Conservation (phyloP, 2,329 filamentous ascomycete species). For the Orbilia quercus region DNA sequence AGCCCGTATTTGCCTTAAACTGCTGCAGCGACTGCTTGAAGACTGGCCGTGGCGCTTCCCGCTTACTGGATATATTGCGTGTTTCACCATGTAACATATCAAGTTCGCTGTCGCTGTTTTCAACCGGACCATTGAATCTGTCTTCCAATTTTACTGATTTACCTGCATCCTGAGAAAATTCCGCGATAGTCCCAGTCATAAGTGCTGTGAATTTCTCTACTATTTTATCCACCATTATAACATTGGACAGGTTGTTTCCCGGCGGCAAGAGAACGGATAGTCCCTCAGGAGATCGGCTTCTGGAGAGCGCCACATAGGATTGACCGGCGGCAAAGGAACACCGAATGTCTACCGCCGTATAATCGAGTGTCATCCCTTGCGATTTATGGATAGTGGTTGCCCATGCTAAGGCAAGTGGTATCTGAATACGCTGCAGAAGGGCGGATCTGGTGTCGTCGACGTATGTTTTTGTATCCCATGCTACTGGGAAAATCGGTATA, state of each 20-base stretch:
- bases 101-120: neutral
- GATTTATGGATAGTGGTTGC: conserved; percentile 74
- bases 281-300: conserved; percentile 68
- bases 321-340: conserved; percentile 70
- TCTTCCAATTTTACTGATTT: neutral
- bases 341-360: conserved; percentile 69
- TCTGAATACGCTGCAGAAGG: conserved; percentile 69
- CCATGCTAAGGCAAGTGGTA: conserved; percentile 72
- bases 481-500: conserved; percentile 47
- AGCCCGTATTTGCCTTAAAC: conserved; percentile 22
- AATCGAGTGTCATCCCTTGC: conserved; percentile 73
- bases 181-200: neutral
- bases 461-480: conserved; percentile 44
- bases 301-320: conserved; percentile 72
- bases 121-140: neutral
- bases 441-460: conserved; percentile 59
- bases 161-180: neutral
- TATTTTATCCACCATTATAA: conserved; percentile 46
- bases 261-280: conserved; percentile 60
- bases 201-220: conserved; percentile 42
- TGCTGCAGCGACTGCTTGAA: conserved; percentile 47
- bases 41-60: conserved; percentile 13
- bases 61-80: neutral
- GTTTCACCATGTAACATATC: too few relatives aligned
- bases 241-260: conserved; percentile 10